A percentile compares a stretch with the other conserved stretches of the same genome.
phyloP scores from a whole-genome alignment of 2,329 filamentous ascomycete species.

The Fusarium brachygibbosum region DNA sequence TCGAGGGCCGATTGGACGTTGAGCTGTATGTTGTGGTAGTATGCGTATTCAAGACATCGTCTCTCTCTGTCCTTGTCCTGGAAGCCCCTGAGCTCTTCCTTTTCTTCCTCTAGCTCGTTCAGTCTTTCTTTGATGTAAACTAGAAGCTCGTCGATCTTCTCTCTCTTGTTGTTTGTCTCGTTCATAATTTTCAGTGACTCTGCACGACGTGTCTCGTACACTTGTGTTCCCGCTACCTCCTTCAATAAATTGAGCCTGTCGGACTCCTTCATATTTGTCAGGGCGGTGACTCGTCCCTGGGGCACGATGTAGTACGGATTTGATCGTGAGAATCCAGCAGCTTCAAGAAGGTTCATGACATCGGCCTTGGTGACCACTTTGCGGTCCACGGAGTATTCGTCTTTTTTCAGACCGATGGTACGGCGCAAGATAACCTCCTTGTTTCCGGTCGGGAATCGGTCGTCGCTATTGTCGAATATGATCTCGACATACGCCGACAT shows the following conservation, averaged over 20 bases:
- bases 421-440: constrained; percentile 91
- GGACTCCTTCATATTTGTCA: constrained; percentile 99
- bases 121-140: constrained; percentile 93
- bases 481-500: constrained; percentile 99
- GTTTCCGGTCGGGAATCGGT: constrained; percentile 93
- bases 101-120: constrained; percentile 93
- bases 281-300: constrained; percentile 92
- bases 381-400: constrained; percentile 97
- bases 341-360: constrained; percentile 95
- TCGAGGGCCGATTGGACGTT: constrained; percentile 83
- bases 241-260: constrained; percentile 92
- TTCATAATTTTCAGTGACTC: constrained; percentile 97
- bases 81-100: constrained; percentile 92
- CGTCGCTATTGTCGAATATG: constrained; percentile 97
- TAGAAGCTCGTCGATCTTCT: constrained; percentile 93
- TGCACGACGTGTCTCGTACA: constrained; percentile 91
- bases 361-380: constrained; percentile 96
- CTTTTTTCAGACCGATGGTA: constrained; percentile 97
- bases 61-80: constrained; percentile 96
- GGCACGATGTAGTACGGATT: constrained; percentile 99
- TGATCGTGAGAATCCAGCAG: constrained; percentile 94
- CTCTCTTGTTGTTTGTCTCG: constrained; percentile 93
- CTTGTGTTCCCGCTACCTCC: constrained; percentile 97
- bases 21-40: constrained; percentile 89
- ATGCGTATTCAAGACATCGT: constrained; percentile 92